Evolutionary conservation across 202 grass and related monocot genomes (phyloP), one percentile per base, ranked within the genome.

Genomic region (Tripidium arundinaceum): DNA sequence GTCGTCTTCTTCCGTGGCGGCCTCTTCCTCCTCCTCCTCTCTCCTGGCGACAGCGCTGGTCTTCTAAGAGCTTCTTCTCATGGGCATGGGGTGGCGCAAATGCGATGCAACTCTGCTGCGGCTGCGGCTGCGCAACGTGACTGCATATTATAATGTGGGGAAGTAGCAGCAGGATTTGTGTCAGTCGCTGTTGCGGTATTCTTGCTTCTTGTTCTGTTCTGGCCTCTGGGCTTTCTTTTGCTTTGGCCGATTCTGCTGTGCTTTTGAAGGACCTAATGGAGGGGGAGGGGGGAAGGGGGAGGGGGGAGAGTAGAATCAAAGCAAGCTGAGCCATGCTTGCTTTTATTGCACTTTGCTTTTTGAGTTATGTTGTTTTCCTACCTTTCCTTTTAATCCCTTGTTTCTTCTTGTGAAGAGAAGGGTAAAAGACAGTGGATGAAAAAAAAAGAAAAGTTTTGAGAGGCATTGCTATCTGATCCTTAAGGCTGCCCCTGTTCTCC

Each of bases 151-250:
- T 89, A 89, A 79, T 89, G 87, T 82, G 79, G 74, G 67, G 78
- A 72, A 89, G 83, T 62, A 74, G 79, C 68, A 85, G 74, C 46
- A 81, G 67, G 83, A 79, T 82, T 69, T 83, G 79, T 86, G 87
- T 79, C 87, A 89, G 79, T 82, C 83, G 75, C 79, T 89, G 87
- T 74, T 89, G 87, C 72, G 81, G 25, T 74, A 86, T 89, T 86
- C 79, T 82, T 57, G 83, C 79, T 83, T 89, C 87, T 89, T 89
- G 87, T 89, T 89, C 61, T 89, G 83, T 89, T 89, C 83, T 89
- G 79, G 54, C 54, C 54, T 50, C 50, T 55, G 52, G n/a, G n/a
- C 42, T 21, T 75, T 89, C 83, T 89, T 89, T 89, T 79, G 83
- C 87, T 89, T 89, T 89, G 52, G 79, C 68, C 63, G 83, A 89